A percentile compares a stretch with the other conserved stretches of the same genome.
phyloP scores from a whole-genome alignment of 129 eudicot species.

The Flaveria bidentis region DNA sequence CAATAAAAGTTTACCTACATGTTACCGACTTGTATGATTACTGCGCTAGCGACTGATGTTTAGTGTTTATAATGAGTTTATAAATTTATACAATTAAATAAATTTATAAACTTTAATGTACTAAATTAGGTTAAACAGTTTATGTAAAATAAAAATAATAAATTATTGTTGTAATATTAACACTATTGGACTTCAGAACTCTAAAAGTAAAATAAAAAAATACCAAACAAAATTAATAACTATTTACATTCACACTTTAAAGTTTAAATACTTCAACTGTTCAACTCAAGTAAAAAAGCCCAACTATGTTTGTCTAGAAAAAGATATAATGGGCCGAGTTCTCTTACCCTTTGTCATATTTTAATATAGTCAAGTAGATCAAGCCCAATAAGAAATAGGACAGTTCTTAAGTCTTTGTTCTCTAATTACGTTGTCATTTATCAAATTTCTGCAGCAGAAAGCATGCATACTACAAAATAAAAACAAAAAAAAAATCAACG shows the following conservation, averaged over 20 bases:
- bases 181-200: neutral
- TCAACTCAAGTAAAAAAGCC: neutral
- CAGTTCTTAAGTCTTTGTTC: neutral
- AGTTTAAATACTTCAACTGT: neutral
- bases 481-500: too few species aligned
- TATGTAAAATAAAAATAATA: neutral
- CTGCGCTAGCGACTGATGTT: neutral
- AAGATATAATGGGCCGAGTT: neutral
- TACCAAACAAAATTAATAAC: neutral
- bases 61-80: neutral
- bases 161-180: neutral
- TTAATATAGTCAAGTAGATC: neutral
- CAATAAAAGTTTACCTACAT: too few species aligned
- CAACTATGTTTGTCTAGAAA: neutral
- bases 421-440: neutral
- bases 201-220: neutral
- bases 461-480: too few species aligned
- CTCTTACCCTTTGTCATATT: neutral
- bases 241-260: neutral
- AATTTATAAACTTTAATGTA: neutral
- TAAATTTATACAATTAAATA: neutral
- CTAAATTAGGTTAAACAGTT: neutral
- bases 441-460: neutral
- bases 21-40: too few species aligned
- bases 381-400: neutral